Base-by-base conservation (phyloP, 208 protist genomes). In the Angomonas ambiguus region DNA sequence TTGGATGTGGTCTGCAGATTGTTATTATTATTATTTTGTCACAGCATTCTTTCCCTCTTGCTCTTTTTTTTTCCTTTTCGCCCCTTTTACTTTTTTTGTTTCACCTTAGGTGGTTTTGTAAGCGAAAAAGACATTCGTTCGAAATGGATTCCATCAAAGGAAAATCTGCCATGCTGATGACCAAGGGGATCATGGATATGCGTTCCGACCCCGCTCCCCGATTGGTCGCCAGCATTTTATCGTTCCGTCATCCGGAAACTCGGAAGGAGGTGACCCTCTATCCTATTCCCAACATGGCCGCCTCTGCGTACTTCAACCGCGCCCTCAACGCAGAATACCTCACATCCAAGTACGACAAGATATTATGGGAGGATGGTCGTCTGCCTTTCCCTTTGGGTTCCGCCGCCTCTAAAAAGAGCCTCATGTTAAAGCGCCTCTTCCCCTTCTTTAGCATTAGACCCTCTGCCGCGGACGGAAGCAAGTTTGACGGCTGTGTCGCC, bases 341-440 rank as follows among this genome's bases (percentile, higher is more conserved):
- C 20, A 67, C 53, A 41, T 11, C 13, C 20, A 38, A 77, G 48
- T 91, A 79, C 55, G 88, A 94, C 63, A 80, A 74, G 38, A 71
- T 94, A 60, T 77, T 94, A 20, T 92, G 83, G 79, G 88, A 94
- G 55, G 88, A 94, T 72, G 88, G 85, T 20, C 74, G 83, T 27
- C 74, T 94, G 34, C 88, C 88, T 11, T 90, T 92, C 42, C 62
- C 78, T 63, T 72, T 68, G 0, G 86, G 84, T 25, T 78, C 82
- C 0, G 61, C 57, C 38, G 49, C 69, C 13, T 83, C 77, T 1
- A n/a, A 20, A 11, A 65, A 71, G 20, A 83, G 90, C 71, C 45
- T 69, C 16, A 0, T 87, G 18, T 57, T 86, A 33, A 79, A 77
- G 49, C 64, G 65, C 3, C 25, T 84, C 13, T 85, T 92, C 32